These are phyloP conservation scores for Delonix regia DNA, from an alignment of 306 rosid species.

Conservation along the genomic window DNA sequence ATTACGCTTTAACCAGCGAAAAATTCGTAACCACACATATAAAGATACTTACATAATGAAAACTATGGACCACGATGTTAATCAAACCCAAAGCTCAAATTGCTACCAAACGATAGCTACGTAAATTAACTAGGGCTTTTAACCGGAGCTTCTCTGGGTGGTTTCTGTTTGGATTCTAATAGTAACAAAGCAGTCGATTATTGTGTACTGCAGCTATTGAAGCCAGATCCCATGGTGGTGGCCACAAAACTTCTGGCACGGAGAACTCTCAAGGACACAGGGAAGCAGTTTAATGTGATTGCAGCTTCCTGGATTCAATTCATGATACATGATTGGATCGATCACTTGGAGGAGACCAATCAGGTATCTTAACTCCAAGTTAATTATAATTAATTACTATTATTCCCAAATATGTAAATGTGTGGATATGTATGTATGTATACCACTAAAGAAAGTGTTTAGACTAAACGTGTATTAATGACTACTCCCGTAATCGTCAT, in stretches of 20 bases:
- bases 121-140: background rate
- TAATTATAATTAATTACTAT: no score
- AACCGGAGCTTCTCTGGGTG: no score
- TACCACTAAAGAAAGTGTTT: no score
- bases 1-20: background rate
- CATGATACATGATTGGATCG: slow-evolving; percentile 72
- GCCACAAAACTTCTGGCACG: slow-evolving; percentile 59
- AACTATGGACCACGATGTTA: background rate
- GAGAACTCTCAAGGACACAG: slow-evolving; percentile 50
- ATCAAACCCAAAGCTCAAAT: background rate
- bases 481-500: no score
- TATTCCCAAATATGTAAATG: no score
- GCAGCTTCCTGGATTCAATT: slow-evolving; percentile 80
- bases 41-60: background rate
- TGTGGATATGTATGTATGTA: no score
- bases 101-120: background rate
- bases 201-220: slow-evolving; percentile 43
- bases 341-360: slow-evolving; percentile 58
- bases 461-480: no score
- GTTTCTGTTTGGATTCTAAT: no score
- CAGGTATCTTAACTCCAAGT: slow-evolving; percentile 38
- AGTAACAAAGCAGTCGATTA: no score
- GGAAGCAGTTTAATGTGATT: slow-evolving; percentile 62
- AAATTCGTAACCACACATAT: background rate
- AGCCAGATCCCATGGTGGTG: slow-evolving; percentile 64